Evolutionary conservation across 176 grass and related monocot genomes (phyloP).

Genomic region (Chloris gayana): DNA sequence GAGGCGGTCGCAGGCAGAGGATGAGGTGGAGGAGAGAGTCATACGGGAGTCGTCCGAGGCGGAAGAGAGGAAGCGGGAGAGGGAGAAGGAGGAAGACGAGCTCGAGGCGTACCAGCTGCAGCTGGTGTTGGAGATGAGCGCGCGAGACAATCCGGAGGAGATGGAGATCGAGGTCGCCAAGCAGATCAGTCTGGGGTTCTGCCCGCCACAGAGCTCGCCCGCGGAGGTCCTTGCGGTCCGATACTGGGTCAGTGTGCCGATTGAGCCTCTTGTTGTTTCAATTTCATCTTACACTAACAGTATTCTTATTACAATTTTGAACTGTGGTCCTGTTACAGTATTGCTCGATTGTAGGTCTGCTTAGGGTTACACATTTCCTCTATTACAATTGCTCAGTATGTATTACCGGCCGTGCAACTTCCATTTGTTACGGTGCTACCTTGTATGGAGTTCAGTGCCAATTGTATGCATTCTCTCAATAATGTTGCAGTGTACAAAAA

Average conservation of each 20-base stretch:
- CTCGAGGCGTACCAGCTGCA: conserved; percentile 95
- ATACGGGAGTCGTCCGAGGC: conserved; percentile 47
- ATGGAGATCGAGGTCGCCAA: conserved; percentile 96
- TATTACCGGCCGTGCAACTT: background rate
- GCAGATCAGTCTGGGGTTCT: conserved; percentile 88
- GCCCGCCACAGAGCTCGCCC: conserved; percentile 53
- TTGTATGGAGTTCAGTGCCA: background rate
- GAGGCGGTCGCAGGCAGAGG: conserved; percentile 35
- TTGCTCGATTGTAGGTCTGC: background rate
- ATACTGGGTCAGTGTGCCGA: conserved; percentile 78
- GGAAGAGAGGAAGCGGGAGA: conserved; percentile 60
- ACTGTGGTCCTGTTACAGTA: conserved; percentile 15
- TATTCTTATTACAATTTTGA: conserved; percentile 22
- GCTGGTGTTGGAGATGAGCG: conserved; percentile 91
- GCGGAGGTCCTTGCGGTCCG: conserved; percentile 63
- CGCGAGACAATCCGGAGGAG: conserved; percentile 92
- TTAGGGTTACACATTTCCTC: conserved; percentile 14
- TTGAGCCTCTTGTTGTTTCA: conserved; percentile 20
- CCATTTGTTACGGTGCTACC: background rate
- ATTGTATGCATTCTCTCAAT: background rate
- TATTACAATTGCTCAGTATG: background rate
- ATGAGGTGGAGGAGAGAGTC: conserved; percentile 71
- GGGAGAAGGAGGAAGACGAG: conserved; percentile 65
- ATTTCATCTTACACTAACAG: conserved; percentile 16
- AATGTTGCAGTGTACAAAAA: background rate